Percentiles rank a stretch among this genome's conserved stretches.
Evolutionary conservation across 345 rosid species (phyloP).

Genomic region (Pistacia atlantica): DNA sequence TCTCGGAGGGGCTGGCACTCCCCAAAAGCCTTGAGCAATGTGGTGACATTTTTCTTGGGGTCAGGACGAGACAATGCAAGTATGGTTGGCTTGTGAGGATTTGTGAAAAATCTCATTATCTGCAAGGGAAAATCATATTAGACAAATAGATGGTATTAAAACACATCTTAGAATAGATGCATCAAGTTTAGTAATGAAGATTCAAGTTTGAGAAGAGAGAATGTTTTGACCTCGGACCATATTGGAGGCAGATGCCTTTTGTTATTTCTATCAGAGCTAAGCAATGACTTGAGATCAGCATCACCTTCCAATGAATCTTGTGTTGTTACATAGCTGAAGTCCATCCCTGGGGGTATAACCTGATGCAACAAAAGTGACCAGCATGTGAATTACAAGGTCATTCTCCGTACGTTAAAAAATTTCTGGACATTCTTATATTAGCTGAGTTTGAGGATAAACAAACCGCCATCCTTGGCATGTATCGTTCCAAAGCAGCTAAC

Average conservation of each 20-base stretch:
- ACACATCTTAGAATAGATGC: no score
- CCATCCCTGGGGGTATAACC: constrained; percentile 79
- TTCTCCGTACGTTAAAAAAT: not conserved
- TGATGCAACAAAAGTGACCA: constrained; percentile 16
- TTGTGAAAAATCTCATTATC: constrained; percentile 88
- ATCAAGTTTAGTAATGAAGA: not conserved
- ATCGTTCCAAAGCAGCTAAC: constrained; percentile 71
- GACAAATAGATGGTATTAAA: not conserved
- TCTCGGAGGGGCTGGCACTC: constrained; percentile 82
- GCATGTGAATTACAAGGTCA: not conserved
- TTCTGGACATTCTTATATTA: not conserved
- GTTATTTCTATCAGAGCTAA: constrained; percentile 57
- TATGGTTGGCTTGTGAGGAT: constrained; percentile 90
- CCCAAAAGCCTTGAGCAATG: constrained; percentile 90
- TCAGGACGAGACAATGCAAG: constrained; percentile 94
- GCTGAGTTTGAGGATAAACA: not conserved
- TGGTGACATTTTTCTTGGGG: constrained; percentile 88
- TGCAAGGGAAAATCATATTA: constrained; percentile 31
- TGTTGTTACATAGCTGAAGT: constrained; percentile 60
- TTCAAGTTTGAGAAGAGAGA: constrained; percentile 11
- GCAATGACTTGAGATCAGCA: constrained; percentile 52
- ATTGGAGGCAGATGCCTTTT: constrained; percentile 77
- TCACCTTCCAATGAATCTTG: constrained; percentile 59
- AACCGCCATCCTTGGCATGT: constrained; percentile 79
- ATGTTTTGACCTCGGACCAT: constrained; percentile 71